Conservation (phyloP, 116 monocot genomes). For the Thalassia testudinum region DNA sequence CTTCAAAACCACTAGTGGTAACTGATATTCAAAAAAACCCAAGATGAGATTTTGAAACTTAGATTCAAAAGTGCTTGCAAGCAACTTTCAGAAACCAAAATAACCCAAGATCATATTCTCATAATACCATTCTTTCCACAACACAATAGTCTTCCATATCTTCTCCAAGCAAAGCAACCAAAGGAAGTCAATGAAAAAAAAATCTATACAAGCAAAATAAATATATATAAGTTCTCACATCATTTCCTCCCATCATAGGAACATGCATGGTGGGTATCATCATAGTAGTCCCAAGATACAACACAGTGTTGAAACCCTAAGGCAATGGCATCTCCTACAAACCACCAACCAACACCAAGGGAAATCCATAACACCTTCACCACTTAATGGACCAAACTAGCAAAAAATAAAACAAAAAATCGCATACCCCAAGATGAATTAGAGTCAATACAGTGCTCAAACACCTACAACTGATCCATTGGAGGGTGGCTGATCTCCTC, state of each 20-base stretch:
- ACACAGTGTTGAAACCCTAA: conserved; percentile 93
- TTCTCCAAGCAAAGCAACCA: no score
- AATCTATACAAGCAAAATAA: neutral
- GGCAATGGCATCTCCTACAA: conserved; percentile 71
- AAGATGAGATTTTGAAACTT: no score
- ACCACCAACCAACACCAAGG: conserved; percentile 4
- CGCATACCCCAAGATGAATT: conserved; percentile 80
- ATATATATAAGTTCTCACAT: conserved; percentile 39
- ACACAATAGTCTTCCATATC: no score
- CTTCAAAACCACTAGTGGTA: no score
- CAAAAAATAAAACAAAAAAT: neutral
- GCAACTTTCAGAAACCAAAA: no score
- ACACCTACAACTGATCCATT: conserved; percentile 83
- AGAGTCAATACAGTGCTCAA: conserved; percentile 90
- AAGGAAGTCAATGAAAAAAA: neutral
- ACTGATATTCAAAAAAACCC: no score
- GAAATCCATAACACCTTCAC: neutral
- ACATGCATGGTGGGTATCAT: conserved; percentile 88
- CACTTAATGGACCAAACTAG: no score
- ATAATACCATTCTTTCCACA: no score
- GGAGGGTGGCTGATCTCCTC: conserved; percentile 75
- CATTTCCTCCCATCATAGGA: conserved; percentile 77
- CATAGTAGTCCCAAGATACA: conserved; percentile 79
- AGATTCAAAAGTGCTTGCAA: no score
- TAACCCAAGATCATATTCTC: no score